Base-by-base conservation (phyloP, 345 rosid species). In the Balakata baccata region DNA sequence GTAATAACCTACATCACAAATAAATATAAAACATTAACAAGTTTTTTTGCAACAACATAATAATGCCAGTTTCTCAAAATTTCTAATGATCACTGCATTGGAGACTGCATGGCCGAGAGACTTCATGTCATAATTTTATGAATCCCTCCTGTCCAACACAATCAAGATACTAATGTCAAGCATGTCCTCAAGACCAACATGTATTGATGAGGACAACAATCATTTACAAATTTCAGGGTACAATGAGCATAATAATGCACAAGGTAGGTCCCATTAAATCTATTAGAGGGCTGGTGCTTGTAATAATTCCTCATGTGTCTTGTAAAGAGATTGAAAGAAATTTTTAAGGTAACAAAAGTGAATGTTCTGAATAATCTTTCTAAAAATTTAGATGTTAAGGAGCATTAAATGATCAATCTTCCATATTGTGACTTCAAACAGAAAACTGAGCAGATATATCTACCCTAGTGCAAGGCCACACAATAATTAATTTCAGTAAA, bases 1-100 rank as follows among this genome's bases (percentile, higher is more conserved):
- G 97, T 91, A 69, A 91, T 96, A 64, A 96, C 98, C 99, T 93
- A 79, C 62, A 72, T 41, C 6, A 7, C 20, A 6, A 23, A 53
- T 17, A 74, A 23, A 29, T 29, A 29, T 25, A 50, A 11, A 64
- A 46, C 54, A 60, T 14, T 11, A 45, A 3, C 61, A 67, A 29
- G n/a, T 29, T 38, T 47, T 47, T 29, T 29, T 2, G 9, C 8
- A 14, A 52, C 1, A 13, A 43, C 43, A 64, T n/a, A 38, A 6
- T 29, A 51, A 39, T 3, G 37, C 50, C 49, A 62, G 20, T 50
- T 50, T 16, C 66, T 29, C 18, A 45, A n/a, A 22, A 46, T 14
- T 41, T 29, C 18, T 46, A 16, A 6, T n/a, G 49, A 46, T 64
- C n/a, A 64, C 50, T 7, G 14, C 25, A 49, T 11, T 3, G 34